Evolutionary conservation across 2,329 filamentous ascomycete species (phyloP).

Genomic region (Botrytis squamosa): DNA sequence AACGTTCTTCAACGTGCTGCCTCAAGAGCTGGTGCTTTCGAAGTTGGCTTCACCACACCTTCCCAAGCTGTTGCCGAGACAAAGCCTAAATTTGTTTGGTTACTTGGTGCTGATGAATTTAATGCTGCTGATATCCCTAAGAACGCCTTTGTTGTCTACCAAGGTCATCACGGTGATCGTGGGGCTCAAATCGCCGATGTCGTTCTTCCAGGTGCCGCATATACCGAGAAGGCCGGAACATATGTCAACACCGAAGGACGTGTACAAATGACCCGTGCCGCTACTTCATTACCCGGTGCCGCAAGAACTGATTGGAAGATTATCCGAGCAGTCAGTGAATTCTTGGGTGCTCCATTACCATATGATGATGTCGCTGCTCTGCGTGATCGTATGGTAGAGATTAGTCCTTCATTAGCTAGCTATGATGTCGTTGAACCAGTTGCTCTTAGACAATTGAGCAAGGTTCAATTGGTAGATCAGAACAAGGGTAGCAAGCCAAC

Average conservation of each 20-base stretch:
- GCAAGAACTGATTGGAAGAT: constrained; percentile 99
- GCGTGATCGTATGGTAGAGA: constrained; percentile 90
- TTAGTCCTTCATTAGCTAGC: constrained; percentile 82
- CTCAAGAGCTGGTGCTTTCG: constrained; percentile 88
- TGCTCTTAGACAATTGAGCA: constrained; percentile 72
- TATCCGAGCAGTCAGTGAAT: constrained; percentile 87
- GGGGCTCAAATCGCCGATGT: constrained; percentile 93
- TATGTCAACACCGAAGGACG: constrained; percentile 98
- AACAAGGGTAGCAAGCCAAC: constrained; percentile 83
- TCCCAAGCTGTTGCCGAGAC: constrained; percentile 79
- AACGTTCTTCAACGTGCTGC: constrained; percentile 94
- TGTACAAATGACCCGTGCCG: constrained; percentile 88
- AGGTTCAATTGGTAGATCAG: constrained; percentile 92
- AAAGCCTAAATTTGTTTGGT: constrained; percentile 92
- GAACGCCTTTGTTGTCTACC: constrained; percentile 95
- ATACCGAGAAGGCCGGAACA: constrained; percentile 94
- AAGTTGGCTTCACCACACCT: constrained; percentile 90
- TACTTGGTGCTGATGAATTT: constrained; percentile 93
- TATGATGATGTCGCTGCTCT: constrained; percentile 91
- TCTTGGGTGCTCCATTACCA: constrained; percentile 79
- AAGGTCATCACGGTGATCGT: constrained; percentile 94
- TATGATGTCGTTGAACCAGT: constrained; percentile 91
- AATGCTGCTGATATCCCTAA: constrained; percentile 83
- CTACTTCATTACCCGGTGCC: constrained; percentile 84
- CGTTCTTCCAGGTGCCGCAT: constrained; percentile 88